Conservation (phyloP, 768 basidiomycete genomes). For the Russula emetica region DNA sequence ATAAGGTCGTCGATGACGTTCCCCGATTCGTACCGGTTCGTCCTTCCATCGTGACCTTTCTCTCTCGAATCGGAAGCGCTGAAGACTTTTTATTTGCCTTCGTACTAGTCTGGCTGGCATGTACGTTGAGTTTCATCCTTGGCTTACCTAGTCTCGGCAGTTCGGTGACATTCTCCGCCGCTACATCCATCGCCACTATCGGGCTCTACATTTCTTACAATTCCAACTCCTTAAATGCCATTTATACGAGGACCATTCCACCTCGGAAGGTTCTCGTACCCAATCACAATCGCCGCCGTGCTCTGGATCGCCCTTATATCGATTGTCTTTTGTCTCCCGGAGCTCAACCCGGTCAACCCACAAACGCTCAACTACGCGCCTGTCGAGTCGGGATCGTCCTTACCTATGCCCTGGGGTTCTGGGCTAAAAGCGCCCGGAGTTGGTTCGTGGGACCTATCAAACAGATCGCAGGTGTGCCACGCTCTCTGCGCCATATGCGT, state of each 20-base stretch:
- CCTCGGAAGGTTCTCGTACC: conserved; percentile 58
- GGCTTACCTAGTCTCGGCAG: too few relatives aligned
- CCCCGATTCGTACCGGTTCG: conserved; percentile 64
- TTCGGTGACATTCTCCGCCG: conserved; percentile 59
- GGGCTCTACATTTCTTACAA: conserved; percentile 76
- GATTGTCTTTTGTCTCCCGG: too few relatives aligned
- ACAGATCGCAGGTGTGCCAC: conserved; percentile 45
- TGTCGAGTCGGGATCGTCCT: conserved; percentile 71
- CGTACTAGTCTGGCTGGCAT: conserved; percentile 68
- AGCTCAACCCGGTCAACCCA: conserved; percentile 62
- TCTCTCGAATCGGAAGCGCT: neutral
- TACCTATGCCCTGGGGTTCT: conserved; percentile 57
- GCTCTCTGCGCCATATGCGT: neutral
- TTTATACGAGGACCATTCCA: conserved; percentile 72
- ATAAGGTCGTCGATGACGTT: conserved; percentile 57
- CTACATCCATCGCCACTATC: conserved; percentile 62
- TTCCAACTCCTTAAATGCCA: conserved; percentile 29
- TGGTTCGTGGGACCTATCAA: conserved; percentile 71
- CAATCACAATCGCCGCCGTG: conserved; percentile 55
- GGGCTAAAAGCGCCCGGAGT: conserved; percentile 66
- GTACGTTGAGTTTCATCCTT: conserved; percentile 68
- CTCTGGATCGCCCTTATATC: too few relatives aligned
- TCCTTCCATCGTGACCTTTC: neutral
- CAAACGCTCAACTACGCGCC: conserved; percentile 73
- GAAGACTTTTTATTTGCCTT: neutral